Base-by-base conservation (phyloP, 257 asterid species). In the Orobanche coerulescens region DNA sequence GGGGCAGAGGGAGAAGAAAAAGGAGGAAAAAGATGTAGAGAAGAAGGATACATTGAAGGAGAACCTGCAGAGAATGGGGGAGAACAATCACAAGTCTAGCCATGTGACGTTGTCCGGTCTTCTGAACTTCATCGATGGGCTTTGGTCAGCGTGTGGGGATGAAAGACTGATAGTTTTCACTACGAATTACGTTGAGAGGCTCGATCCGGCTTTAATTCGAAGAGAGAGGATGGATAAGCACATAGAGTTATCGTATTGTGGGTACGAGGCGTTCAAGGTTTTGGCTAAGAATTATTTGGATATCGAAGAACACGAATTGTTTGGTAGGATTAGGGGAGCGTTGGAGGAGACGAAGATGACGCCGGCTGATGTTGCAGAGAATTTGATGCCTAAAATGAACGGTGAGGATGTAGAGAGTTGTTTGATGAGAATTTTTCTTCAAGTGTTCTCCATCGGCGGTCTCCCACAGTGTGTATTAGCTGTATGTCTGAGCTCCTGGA, bases 141-240 rank as follows among this genome's bases (percentile, higher is more conserved):
- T 84, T 1, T 84, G 92, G 88, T 84, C 92, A 23, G 77, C 81
- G 0, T 74, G 87, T 43, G 88, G 74, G 9, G 82, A 65, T 84
- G 85, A 76, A 61, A 76, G 83, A 48, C 67, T 83, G 54, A 63
- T 78, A 4, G 71, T 84, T 0, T 84, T 84, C 72, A 84, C 93
- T 0, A 81, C 93, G 0, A 81, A 84, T 5, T 56, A 78, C 54
- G 64, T 68, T 49, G 81, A 77, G 30, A 81, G 75, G 42, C 79
- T 81, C 5, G 88, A 84, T 51, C 81, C 86, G 3, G 86, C 92
- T 1, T 59, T 83, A 3, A 77, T 81, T 3, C 66, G 88, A 4
- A 61, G 86, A 13, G 86, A 88, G 20, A 65, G 94, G 50, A 84
- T 84, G 94, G 94, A 84, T 20, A 73, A 57, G 71, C 87, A 74